Conservation (phyloP, 176 grass and related monocot genomes). For the Pontederia paniculata region DNA sequence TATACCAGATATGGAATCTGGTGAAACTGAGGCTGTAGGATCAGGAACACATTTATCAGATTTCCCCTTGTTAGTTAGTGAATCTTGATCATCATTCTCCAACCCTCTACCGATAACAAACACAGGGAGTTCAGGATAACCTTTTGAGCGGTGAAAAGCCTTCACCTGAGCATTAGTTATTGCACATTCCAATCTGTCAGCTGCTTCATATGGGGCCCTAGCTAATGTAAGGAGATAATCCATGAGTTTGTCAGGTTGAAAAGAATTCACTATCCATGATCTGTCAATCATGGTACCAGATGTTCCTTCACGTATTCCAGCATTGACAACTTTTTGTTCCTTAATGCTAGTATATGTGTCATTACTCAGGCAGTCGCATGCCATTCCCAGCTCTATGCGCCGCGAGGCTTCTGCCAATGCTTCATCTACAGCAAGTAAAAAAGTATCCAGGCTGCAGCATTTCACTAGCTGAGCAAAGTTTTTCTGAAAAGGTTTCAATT, state of each 20-base stretch:
- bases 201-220: slow-evolving; percentile 31
- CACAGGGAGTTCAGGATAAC: slow-evolving; percentile 33
- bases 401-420: slow-evolving; percentile 42
- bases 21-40: background rate
- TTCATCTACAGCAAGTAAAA: slow-evolving; percentile 29
- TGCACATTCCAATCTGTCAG: slow-evolving; percentile 34
- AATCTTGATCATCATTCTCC: background rate
- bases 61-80: slow-evolving; percentile 17
- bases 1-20: slow-evolving; percentile 20
- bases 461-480: slow-evolving; percentile 22
- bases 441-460: slow-evolving; percentile 22
- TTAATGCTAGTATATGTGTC: background rate
- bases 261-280: slow-evolving; percentile 25
- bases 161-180: slow-evolving; percentile 51
- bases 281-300: slow-evolving; percentile 19
- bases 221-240: slow-evolving; percentile 34
- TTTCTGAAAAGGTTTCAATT: slow-evolving; percentile 35
- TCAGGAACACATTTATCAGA: slow-evolving; percentile 3
- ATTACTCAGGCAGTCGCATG: slow-evolving; percentile 24
- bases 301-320: slow-evolving; percentile 32
- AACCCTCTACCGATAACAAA: slow-evolving; percentile 24
- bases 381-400: slow-evolving; percentile 23
- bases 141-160: slow-evolving; percentile 49
- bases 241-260: slow-evolving; percentile 31
- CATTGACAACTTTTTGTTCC: slow-evolving; percentile 35